A percentile compares a stretch with the other conserved stretches of the same genome.
phyloP scores from a whole-genome alignment of 345 rosid species.

The Populus deltoides region DNA sequence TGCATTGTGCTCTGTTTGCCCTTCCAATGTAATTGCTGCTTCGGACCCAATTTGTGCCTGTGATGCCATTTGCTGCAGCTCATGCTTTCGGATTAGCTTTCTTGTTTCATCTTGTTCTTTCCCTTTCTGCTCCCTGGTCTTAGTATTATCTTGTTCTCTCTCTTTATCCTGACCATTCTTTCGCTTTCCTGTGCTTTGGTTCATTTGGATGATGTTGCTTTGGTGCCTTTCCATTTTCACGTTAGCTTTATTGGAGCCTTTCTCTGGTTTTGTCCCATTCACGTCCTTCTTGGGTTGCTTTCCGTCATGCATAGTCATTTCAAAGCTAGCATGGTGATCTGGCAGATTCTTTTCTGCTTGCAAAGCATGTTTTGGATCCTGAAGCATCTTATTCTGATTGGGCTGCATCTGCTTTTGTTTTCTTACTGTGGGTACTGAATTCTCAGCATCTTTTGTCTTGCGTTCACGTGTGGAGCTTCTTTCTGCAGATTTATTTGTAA shows the following conservation, averaged over 20 bases:
- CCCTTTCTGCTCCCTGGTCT: slow-evolving; percentile 33
- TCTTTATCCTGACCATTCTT: slow-evolving; percentile 35
- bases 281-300: slow-evolving; percentile 30
- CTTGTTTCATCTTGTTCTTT: slow-evolving; percentile 25
- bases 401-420: slow-evolving; percentile 34
- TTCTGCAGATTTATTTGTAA: slow-evolving; percentile 21
- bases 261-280: slow-evolving; percentile 27
- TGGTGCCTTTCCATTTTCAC: slow-evolving; percentile 31
- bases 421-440: slow-evolving; percentile 12
- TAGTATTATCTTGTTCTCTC: slow-evolving; percentile 35
- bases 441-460: slow-evolving; percentile 31
- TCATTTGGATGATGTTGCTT: slow-evolving; percentile 17
- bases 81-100: slow-evolving; percentile 29
- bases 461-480: slow-evolving; percentile 23
- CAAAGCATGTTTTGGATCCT: slow-evolving; percentile 12
- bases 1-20: slow-evolving; percentile 22
- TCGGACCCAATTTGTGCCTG: slow-evolving; percentile 28
- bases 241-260: slow-evolving; percentile 15
- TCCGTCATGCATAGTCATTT: slow-evolving; percentile 29
- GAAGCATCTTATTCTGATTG: slow-evolving; percentile 25
- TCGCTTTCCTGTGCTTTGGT: slow-evolving; percentile 19
- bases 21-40: slow-evolving; percentile 20
- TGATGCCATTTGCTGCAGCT: slow-evolving; percentile 28
- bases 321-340: slow-evolving; percentile 22
- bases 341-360: slow-evolving; percentile 25